These are phyloP conservation scores for Theobroma grandiflorum DNA, from an alignment of 441 rosid species.

Conservation along the genomic window DNA sequence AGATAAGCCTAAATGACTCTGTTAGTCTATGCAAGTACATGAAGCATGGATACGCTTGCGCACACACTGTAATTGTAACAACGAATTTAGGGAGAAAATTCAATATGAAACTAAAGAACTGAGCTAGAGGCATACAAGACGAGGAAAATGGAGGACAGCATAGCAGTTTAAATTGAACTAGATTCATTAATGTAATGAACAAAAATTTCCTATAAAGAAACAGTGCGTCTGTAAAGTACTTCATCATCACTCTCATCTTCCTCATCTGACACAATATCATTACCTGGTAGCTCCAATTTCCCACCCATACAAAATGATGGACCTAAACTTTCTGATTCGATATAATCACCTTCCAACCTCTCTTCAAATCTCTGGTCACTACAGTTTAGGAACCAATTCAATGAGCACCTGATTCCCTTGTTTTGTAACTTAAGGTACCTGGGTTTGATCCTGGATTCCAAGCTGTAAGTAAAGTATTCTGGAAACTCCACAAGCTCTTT, in stretches of 20 bases:
- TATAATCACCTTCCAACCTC: constrained; percentile 64
- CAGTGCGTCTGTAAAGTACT: constrained; percentile 66
- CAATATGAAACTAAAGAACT: neutral
- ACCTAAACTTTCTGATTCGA: constrained; percentile 62
- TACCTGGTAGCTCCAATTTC: constrained; percentile 65
- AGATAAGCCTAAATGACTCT: neutral
- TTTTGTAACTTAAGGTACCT: constrained; percentile 71
- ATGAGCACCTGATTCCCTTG: constrained; percentile 68
- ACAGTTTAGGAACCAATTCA: constrained; percentile 83
- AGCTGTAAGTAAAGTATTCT: constrained; percentile 76
- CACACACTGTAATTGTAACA: neutral
- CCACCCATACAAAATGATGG: constrained; percentile 75
- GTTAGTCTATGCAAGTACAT: neutral
- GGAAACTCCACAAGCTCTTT: constrained; percentile 83
- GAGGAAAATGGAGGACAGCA: constrained; percentile 7
- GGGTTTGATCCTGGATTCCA: constrained; percentile 86
- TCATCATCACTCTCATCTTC: constrained; percentile 82
- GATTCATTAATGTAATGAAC: constrained; percentile 23
- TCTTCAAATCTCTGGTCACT: constrained; percentile 86
- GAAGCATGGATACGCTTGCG: neutral
- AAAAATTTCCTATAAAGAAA: constrained; percentile 52
- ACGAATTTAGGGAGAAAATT: constrained; percentile 10
- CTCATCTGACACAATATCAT: constrained; percentile 63
- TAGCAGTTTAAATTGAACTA: neutral
- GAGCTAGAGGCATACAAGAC: neutral